A percentile compares a stretch with the other conserved stretches of the same genome.
These are phyloP conservation scores for Orbilia brochopaga DNA, from an alignment of 2,329 filamentous ascomycete genomes.

Conservation along the genomic window DNA sequence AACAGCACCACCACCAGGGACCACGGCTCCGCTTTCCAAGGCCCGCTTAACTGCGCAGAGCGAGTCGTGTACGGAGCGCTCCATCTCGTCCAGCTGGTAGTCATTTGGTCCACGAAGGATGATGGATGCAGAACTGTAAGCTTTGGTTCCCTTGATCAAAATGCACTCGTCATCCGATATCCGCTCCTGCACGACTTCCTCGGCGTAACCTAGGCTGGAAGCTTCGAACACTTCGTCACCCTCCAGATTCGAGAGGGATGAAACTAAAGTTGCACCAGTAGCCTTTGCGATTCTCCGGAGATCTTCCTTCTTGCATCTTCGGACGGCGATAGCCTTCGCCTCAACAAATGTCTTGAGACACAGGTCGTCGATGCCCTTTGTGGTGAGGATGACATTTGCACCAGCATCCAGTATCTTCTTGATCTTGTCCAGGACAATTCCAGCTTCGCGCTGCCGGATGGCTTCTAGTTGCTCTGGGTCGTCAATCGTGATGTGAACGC, in stretches of 20 bases:
- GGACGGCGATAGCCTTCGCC: slow-evolving; percentile 91
- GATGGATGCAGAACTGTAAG: slow-evolving; percentile 90
- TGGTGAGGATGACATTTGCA: slow-evolving; percentile 94
- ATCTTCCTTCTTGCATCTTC: slow-evolving; percentile 98
- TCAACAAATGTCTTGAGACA: slow-evolving; percentile 94
- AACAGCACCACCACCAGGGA: slow-evolving; percentile 92
- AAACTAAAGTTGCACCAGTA: slow-evolving; percentile 89
- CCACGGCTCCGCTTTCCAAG: slow-evolving; percentile 93
- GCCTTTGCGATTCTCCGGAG: slow-evolving; percentile 93
- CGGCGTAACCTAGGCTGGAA: slow-evolving; percentile 84
- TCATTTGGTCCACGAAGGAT: slow-evolving; percentile 96
- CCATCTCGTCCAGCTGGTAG: slow-evolving; percentile 97
- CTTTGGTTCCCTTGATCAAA: slow-evolving; percentile 91
- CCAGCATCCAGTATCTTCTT: slow-evolving; percentile 98
- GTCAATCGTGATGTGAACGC: slow-evolving; percentile 97
- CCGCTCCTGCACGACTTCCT: slow-evolving; percentile 96
- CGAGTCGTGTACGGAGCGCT: slow-evolving; percentile 96
- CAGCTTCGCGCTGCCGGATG: slow-evolving; percentile 89
- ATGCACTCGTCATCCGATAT: slow-evolving; percentile 99
- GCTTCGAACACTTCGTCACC: slow-evolving; percentile 96
- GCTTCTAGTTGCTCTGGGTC: slow-evolving; percentile 97
- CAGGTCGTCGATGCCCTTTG: slow-evolving; percentile 97
- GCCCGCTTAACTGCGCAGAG: slow-evolving; percentile 96
- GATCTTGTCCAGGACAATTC: slow-evolving; percentile 89
- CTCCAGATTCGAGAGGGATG: slow-evolving; percentile 92